A percentile compares a stretch with the other conserved stretches of the same genome.
Evolutionary conservation across 148 eudicot genomes (phyloP).

Genomic region (Chenopodium suecicum): DNA sequence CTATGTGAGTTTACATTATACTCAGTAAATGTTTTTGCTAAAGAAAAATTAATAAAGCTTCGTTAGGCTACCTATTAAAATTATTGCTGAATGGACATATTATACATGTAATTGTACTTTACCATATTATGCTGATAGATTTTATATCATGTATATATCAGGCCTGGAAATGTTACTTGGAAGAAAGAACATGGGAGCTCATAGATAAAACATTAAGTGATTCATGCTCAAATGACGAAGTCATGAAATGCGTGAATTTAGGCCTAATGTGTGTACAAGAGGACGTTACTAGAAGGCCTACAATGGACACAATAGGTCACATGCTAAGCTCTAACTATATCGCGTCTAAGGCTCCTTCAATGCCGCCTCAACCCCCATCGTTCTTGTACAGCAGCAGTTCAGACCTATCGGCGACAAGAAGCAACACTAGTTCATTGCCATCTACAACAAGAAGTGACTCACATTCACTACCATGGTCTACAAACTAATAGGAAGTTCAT

Average conservation of each 20-base stretch:
- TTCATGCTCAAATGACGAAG: constrained; percentile 23
- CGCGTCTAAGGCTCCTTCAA: background rate
- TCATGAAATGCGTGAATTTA: constrained; percentile 26
- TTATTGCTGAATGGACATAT: too few species aligned
- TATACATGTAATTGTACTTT: too few species aligned
- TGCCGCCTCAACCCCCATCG: constrained; percentile 22
- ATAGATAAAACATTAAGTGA: constrained; percentile 22
- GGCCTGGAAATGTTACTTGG: constrained; percentile 25
- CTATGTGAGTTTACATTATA: constrained; percentile 18
- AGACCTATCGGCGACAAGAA: constrained; percentile 1
- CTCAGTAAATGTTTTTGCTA: too few species aligned
- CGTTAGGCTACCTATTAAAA: too few species aligned
- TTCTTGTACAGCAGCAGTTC: background rate
- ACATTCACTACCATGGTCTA: background rate
- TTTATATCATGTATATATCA: background rate
- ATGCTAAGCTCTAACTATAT: constrained; percentile 2
- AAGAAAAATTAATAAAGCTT: too few species aligned
- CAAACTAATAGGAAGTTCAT: background rate
- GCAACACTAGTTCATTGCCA: background rate
- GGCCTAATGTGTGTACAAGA: constrained; percentile 30
- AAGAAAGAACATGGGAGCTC: constrained; percentile 11
- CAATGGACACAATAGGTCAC: constrained; percentile 8
- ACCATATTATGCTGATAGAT: background rate
- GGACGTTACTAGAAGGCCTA: constrained; percentile 19
- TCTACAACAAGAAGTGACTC: background rate